Percentiles rank a stretch among this genome's conserved stretches.
phyloP scores from a whole-genome alignment of 2,329 filamentous ascomycete species.

The Drechslerella dactyloides region DNA sequence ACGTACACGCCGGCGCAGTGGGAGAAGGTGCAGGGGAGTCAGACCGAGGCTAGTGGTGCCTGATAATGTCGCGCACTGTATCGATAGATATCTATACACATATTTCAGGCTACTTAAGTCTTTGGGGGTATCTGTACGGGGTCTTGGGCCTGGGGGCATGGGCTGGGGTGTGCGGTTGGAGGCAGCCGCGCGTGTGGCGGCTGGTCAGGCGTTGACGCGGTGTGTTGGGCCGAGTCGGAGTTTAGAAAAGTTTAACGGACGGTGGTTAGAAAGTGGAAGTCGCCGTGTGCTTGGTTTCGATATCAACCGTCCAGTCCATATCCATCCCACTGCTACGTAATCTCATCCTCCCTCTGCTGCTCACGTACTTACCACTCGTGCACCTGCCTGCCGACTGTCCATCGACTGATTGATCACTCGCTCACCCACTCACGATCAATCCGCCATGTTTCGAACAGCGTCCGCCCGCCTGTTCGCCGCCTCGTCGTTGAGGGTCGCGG shows the following conservation, averaged over 20 bases:
- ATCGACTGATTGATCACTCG: neutral
- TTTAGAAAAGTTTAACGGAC: constrained; percentile 3
- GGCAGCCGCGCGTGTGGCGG: neutral
- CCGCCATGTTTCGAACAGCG: constrained; percentile 86
- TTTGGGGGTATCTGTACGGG: no score
- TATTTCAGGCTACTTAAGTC: neutral
- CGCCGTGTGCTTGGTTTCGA: neutral
- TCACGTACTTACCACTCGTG: neutral
- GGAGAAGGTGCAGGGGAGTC: constrained; percentile 68
- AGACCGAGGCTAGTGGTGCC: constrained; percentile 15
- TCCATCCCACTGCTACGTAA: neutral
- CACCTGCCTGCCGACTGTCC: neutral
- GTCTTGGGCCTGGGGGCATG: no score
- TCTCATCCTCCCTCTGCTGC: neutral
- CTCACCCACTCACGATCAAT: no score
- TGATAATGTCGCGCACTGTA: neutral
- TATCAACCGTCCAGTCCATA: neutral
- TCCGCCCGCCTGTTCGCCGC: constrained; percentile 67
- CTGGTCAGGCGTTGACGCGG: neutral
- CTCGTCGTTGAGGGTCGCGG: constrained; percentile 64
- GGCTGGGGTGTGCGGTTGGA: neutral
- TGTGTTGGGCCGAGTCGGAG: constrained; percentile 6
- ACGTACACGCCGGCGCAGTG: constrained; percentile 92
- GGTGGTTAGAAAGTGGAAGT: no score
- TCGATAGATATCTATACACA: neutral